Evolutionary conservation across 352 stramenopile species (phyloP), one percentile per base, ranked within the genome.

Genomic region (Phytopythium sindhum): DNA sequence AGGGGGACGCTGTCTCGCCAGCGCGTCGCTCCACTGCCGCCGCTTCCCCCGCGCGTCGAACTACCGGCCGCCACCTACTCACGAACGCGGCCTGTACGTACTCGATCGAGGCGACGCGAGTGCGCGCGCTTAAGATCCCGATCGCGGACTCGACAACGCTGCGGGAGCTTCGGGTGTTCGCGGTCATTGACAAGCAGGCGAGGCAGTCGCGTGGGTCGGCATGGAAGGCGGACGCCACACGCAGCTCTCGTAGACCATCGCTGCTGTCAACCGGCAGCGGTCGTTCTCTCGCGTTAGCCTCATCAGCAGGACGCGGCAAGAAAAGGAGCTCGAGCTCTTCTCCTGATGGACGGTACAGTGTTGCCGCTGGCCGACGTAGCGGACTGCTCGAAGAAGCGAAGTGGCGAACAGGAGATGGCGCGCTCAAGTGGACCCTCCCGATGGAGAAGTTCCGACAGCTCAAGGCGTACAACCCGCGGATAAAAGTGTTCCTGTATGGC

Each of bases 401-500:
- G 44, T 91, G 83, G 83, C 35, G 66, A 11, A 48, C 66, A 53
- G 68, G 74, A 21, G 69, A 85, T 47, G 83, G 85, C 4, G 72
- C 67, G 23, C 63, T 93, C n/a, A 67, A 74, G 45, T 91, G 82
- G 83, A 77, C 68, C 12, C 66, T 93, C 19, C 74, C 72, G 7
- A 84, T 85, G 69, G 80, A 88, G 17, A 74, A 65, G 17, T 88
- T 91, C 57, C 78, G 80, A 33, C 75, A 64, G 2, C 64, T 94
- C 17, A 94, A 94, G 58, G 83, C 80, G 24, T 88, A 86, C 44
- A 64, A 58, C 1, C 85, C 85, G 19, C 72, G 80, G 39, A 66
- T 92, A 58, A 94, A 94, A 54, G 63, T 89, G 39, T 87, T 86
- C 42, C 72, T 94, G 9, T 91, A 88, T 60, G 81, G 80, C 26